Evolutionary conservation across 345 rosid genomes (phyloP), one percentile per base, ranked within the genome.

Genomic region (Excoecaria cochinchinensis): DNA sequence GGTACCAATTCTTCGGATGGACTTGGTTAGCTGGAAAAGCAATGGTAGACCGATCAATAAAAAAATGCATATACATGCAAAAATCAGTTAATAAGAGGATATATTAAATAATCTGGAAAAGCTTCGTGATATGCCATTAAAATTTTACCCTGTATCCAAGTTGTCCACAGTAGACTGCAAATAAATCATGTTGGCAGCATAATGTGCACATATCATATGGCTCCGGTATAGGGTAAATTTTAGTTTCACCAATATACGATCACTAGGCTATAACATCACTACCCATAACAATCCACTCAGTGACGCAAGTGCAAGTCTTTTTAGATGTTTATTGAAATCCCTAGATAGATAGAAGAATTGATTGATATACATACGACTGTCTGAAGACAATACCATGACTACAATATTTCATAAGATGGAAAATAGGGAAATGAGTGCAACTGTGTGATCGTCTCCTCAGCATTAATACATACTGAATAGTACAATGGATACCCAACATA

Each of bases 1-100:
- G 99, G 69, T 96, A 96, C 98, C 99, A 96, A 71, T 96, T 96
- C 85, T 96, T 96, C 3, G 99, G 98, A 76, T 96, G 99, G 80
- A 96, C 99, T 84, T 96, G 99, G 86, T 82, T 92, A 70, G 99
- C 99, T 96, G 91, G 82, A 85, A 73, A 63, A 36, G 73, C 1
- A 62, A 72, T 56, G 24, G 68, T 6, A 67, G 39, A 58, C 39
- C 60, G 70, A 67, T 25, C 71, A 14, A 64, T 53, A 36, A 69
- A 24, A 69, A 48, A 24, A 39, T 36, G 22, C 46, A 38, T 39
- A 68, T 5, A 24, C 56, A 25, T 19, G 61, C 68, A 67, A 3
- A 74, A 16, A 66, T 24, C 25, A 19, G 21, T 22, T 50, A 66
- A 21, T 16, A 22, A 15, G 38, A 51, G 59, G 40, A 40, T 11